Evolutionary conservation across 768 basidiomycete species (phyloP), one percentile per base, ranked within the genome.

Genomic region (Psilocybe cubensis): DNA sequence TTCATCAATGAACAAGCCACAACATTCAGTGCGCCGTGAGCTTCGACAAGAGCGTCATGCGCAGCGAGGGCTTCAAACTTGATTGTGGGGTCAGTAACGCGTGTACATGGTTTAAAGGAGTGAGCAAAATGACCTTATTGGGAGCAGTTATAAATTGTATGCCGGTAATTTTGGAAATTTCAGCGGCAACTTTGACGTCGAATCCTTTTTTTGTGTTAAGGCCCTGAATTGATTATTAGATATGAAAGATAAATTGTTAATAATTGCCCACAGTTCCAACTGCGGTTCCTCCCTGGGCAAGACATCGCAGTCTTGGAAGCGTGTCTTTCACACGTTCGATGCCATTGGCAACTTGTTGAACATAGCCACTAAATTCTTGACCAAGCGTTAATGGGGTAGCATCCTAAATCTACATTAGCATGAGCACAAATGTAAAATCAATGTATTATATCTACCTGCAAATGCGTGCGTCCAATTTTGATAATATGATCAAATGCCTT

Each of bases 361-460:
- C 97, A 75, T 99, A 99, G 31, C 97, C 97, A 56, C 91, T 93
- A 77, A 99, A 98, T 77, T 99, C 97, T 78, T 98, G 97, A 14
- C 97, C 97, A 38, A 99, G 87, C 14, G 97, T 98, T 63, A 99
- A 76, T 11, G 97, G 97, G 0, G 97, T 98, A 3, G 97, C 97
- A 73, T 99, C 97, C 89, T 97, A 69, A 31, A 4, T 20, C 43
- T 18, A 54, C 48, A 54, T 53, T 56, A 50, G 66, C 38, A 4
- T 7, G 1, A 12, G 14, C 8, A 44, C 2, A 38, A 29, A 41
- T 35, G n/a, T 1, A 9, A 21, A 14, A 21, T 28, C 8, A 45
- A 45, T 31, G 35, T 28, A 23, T 21, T 51, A 60, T 24, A 27
- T n/a, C n/a, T n/a, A 85, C 89, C 79, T 94, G 92, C 57, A 99